phyloP scores from a whole-genome alignment of 257 asterid genomes.

The Coffea canephora region DNA sequence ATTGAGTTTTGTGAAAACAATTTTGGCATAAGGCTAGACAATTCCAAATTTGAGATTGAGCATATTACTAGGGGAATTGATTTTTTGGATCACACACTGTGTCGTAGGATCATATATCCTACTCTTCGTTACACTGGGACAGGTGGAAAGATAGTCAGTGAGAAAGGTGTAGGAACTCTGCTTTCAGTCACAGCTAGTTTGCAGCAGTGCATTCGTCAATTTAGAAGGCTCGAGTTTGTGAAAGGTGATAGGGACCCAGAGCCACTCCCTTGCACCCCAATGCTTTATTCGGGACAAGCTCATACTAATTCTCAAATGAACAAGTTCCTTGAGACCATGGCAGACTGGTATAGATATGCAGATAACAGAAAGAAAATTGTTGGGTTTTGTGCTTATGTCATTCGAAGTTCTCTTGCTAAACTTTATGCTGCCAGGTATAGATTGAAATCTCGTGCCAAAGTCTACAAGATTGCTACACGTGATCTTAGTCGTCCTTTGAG shows the following conservation, averaged over 20 bases:
- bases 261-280: conserved; percentile 92
- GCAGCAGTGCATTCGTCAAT: conserved; percentile 77
- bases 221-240: conserved; percentile 67
- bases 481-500: conserved; percentile 76
- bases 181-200: conserved; percentile 89
- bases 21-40: conserved; percentile 67
- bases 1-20: conserved; percentile 60
- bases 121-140: conserved; percentile 86
- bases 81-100: conserved; percentile 79
- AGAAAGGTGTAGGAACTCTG: conserved; percentile 89
- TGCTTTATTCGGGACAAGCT: conserved; percentile 97
- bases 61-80: conserved; percentile 83
- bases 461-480: conserved; percentile 80
- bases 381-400: conserved; percentile 90
- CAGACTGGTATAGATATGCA: conserved; percentile 95
- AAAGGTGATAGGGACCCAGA: conserved; percentile 94
- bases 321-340: conserved; percentile 86
- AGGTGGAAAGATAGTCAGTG: conserved; percentile 76
- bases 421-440: conserved; percentile 91
- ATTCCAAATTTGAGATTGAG: conserved; percentile 75
- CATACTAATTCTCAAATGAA: conserved; percentile 96
- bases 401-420: conserved; percentile 95
- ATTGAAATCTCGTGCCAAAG: conserved; percentile 93
- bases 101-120: conserved; percentile 82
- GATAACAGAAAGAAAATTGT: conserved; percentile 87